Evolutionary conservation across 2,329 filamentous ascomycete genomes (phyloP).

Genomic region (Neoarthrinium moseri): DNA sequence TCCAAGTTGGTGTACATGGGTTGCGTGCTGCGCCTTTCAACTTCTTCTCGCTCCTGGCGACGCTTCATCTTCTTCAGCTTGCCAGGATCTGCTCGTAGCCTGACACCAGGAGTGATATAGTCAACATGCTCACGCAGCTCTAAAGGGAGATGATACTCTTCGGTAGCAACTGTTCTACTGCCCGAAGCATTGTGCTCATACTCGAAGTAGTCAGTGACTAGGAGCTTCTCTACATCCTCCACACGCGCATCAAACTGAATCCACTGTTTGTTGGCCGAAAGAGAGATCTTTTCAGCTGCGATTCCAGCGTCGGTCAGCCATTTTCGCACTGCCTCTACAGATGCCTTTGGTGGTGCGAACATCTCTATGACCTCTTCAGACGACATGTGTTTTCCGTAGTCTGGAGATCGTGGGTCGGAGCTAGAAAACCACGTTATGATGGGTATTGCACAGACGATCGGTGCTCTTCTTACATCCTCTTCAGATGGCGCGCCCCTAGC

Average conservation of each 20-base stretch:
- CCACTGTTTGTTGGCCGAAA: conserved; percentile 30
- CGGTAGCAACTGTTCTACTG: conserved; percentile 16
- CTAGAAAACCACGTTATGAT: conserved; percentile 13
- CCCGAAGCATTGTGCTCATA: conserved; percentile 19
- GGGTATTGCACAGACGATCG: not conserved
- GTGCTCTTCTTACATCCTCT: conserved; percentile 24
- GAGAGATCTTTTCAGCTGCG: conserved; percentile 16
- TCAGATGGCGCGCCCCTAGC: conserved; percentile 27
- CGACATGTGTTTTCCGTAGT: conserved; percentile 38
- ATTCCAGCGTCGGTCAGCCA: conserved; percentile 33
- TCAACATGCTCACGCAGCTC: conserved; percentile 22
- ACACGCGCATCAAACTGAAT: conserved; percentile 33
- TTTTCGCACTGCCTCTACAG: conserved; percentile 26
- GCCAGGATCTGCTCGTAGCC: conserved; percentile 12
- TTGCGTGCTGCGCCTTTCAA: conserved; percentile 1
- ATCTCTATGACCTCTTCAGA: conserved; percentile 33
- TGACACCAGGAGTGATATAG: conserved; percentile 22
- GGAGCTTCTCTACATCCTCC: conserved; percentile 32
- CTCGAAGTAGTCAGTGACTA: conserved; percentile 44
- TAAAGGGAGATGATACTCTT: conserved; percentile 21
- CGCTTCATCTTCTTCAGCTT: conserved; percentile 15
- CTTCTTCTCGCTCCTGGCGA: conserved; percentile 8
- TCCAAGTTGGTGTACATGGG: conserved; percentile 18
- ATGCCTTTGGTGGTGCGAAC: conserved; percentile 32
- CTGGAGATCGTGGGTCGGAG: conserved; percentile 23